Conservation (phyloP, 441 rosid species). For the Eutrema salsugineum region DNA sequence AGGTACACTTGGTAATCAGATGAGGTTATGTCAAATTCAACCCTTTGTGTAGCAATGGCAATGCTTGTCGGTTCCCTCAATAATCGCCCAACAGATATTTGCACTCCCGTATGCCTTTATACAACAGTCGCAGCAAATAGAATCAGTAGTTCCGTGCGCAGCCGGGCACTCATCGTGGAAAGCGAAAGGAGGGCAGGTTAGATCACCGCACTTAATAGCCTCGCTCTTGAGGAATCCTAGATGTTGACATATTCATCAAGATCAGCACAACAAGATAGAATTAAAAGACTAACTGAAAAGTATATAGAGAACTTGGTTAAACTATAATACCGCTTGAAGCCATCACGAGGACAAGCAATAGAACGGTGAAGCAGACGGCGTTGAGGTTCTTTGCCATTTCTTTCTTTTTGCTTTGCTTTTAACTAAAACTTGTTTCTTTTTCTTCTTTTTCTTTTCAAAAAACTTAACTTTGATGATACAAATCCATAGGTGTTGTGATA, state of each 20-base stretch:
- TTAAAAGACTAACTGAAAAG: neutral
- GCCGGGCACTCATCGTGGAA: neutral
- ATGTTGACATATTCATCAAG: too few species aligned
- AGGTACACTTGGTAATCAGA: neutral
- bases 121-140: neutral
- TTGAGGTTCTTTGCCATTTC: neutral
- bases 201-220: neutral
- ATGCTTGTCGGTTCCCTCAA: neutral
- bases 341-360: neutral
- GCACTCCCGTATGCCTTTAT: too few species aligned
- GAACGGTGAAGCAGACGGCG: neutral
- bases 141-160: neutral
- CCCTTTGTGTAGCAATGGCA: neutral
- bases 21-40: neutral
- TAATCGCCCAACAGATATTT: neutral
- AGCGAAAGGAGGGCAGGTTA: too few species aligned
- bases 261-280: too few species aligned
- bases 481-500: neutral
- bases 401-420: neutral
- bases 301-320: neutral
- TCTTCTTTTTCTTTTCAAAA: neutral
- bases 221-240: neutral
- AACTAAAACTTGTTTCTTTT: too few species aligned
- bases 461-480: neutral
- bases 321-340: neutral